Base-by-base conservation (phyloP, 768 basidiomycete genomes). In the Ramaria rubella region DNA sequence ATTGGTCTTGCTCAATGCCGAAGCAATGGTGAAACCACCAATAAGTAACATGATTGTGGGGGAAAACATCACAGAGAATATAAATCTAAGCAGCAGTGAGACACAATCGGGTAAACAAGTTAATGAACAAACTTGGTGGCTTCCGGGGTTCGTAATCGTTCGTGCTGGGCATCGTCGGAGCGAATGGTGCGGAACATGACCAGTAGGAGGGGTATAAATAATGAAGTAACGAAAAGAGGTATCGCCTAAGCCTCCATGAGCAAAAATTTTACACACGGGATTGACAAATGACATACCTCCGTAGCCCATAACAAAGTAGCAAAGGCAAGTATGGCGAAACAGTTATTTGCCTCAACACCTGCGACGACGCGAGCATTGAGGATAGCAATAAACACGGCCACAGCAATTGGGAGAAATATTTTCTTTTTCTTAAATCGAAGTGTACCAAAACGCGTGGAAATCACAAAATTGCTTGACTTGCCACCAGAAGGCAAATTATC, bases 251-350 rank as follows among this genome's bases (percentile, higher is more conserved):
- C 14, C n/a, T 49, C 56, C 29, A 42, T 38, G 19, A 17, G 33
- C 33, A n/a, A 15, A 24, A 21, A 24, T 55, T 21, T 5, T 43
- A 42, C 17, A 8, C 14, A n/a, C 40, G 40, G 23, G 40, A n/a
- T 14, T 8, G 17, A 40, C 14, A 26, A 33, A 57, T 26, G 30
- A 38, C 79, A 55, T 62, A 90, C 93, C 83, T 99, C 96, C 4
- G 93, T 87, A 19, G 95, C 95, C 96, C 96, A 98, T 54, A 98
- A 72, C 21, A 97, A 78, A 5, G 94, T 96, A 61, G 90, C 90
- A 62, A 98, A 90, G 2, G 85, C 74, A 46, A 99, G 73, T 61
- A 98, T 82, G 0, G 93, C 94, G 60, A 96, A 83, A 64, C 94
- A 97, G 50, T 86, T 85, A 65, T 90, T 94, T 40, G 92, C 90